phyloP scores from a whole-genome alignment of 169 alveolate genomes.

The Cryptosporidium sp. region DNA sequence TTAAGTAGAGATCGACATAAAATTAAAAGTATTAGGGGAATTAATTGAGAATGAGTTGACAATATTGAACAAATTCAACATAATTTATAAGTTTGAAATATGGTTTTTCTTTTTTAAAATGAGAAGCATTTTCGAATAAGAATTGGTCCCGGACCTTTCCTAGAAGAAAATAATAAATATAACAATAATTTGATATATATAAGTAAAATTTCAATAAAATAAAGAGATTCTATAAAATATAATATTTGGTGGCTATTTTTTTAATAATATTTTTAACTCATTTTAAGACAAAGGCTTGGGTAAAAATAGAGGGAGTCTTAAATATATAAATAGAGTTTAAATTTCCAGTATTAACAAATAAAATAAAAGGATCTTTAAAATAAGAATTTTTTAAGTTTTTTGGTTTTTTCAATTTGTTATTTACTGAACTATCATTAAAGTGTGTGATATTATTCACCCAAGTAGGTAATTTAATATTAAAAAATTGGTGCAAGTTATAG shows the following conservation, averaged over 20 bases:
- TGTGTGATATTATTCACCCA: constrained; percentile 17
- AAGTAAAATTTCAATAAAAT: not conserved
- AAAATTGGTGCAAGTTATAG: not conserved
- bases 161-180: not conserved
- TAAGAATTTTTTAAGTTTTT: not conserved
- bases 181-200: not conserved
- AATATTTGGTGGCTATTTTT: not conserved
- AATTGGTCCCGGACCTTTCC: not conserved
- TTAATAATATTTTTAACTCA: not conserved
- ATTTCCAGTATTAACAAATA: not conserved
- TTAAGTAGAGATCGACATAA: not conserved
- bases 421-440: not conserved
- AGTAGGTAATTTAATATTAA: not conserved
- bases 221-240: not conserved
- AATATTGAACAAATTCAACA: not conserved
- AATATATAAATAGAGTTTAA: not conserved
- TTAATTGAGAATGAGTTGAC: not conserved
- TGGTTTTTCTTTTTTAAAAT: not conserved
- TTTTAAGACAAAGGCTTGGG: not conserved
- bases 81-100: too few species aligned
- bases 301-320: not conserved
- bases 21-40: not conserved
- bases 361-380: not conserved
- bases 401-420: not conserved
- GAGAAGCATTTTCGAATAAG: not conserved